Conservation (phyloP, 2,329 filamentous ascomycete genomes). For the Pseudogymnoascus destructans region DNA sequence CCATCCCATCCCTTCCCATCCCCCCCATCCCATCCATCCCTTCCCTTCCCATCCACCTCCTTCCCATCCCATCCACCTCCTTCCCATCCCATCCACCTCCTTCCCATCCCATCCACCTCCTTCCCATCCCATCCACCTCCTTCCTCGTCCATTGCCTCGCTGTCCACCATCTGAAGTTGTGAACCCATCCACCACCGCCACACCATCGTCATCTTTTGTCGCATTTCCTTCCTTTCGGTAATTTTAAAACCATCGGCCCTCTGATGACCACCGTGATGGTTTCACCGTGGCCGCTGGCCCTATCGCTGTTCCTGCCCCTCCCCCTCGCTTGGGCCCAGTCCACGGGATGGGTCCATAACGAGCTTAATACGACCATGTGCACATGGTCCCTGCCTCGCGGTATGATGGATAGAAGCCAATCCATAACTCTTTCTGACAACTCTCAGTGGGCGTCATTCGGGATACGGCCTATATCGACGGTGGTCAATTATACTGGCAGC, state of each 20-base stretch:
- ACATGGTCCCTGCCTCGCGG: conserved; percentile 36
- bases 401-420: conserved; percentile 16
- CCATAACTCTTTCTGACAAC: conserved; percentile 16
- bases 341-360: conserved; percentile 35
- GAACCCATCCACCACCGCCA: not conserved
- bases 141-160: too few relatives aligned
- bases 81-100: not conserved
- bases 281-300: not conserved
- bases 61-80: not conserved
- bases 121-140: not conserved
- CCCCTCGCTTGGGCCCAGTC: conserved; percentile 28
- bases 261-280: not conserved
- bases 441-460: conserved; percentile 40
- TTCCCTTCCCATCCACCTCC: too few relatives aligned
- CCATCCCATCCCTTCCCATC: too few relatives aligned
- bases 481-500: conserved; percentile 41
- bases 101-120: not conserved
- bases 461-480: conserved; percentile 56
- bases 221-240: not conserved
- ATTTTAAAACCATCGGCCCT: not conserved
- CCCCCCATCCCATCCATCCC: too few relatives aligned
- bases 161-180: not conserved
- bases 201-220: not conserved
- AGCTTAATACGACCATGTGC: conserved; percentile 48
- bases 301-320: not conserved